A percentile compares a stretch with the other conserved stretches of the same genome.
Evolutionary conservation across 2,329 filamentous ascomycete genomes (phyloP).

Genomic region (Monosporascus sp.): DNA sequence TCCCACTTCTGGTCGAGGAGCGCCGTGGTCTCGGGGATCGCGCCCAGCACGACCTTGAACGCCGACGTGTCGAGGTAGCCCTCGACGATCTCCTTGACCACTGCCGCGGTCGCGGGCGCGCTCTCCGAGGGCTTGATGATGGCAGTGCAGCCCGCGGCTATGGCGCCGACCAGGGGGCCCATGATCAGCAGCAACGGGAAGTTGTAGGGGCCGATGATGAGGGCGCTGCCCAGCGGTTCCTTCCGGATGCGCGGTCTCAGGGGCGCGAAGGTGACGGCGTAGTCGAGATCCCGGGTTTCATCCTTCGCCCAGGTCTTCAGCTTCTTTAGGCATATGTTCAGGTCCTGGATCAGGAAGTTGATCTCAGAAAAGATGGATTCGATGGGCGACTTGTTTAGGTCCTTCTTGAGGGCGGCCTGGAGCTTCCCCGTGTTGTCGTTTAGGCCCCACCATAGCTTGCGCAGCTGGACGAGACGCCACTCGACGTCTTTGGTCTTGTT

Average conservation of each 20-base stretch:
- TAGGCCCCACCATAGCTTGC: conserved; percentile 91
- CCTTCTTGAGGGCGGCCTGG: conserved; percentile 66
- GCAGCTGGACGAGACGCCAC: conserved; percentile 79
- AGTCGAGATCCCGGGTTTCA: conserved; percentile 60
- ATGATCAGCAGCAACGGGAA: conserved; percentile 81
- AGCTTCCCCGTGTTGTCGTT: conserved; percentile 72
- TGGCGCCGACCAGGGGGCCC: conserved; percentile 78
- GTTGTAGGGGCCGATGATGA: conserved; percentile 93
- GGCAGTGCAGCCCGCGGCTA: conserved; percentile 85
- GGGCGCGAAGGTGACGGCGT: conserved; percentile 60
- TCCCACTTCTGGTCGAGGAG: conserved; percentile 89
- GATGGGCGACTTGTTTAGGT: conserved; percentile 71
- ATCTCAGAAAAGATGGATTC: conserved; percentile 73
- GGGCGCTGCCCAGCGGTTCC: conserved; percentile 76
- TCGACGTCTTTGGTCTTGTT: conserved; percentile 78
- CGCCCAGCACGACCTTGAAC: conserved; percentile 77
- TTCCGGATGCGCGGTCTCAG: conserved; percentile 74
- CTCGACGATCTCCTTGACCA: conserved; percentile 73
- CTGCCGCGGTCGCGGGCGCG: conserved; percentile 68
- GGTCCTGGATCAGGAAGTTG: conserved; percentile 74
- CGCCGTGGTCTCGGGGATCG: conserved; percentile 70
- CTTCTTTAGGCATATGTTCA: conserved; percentile 71
- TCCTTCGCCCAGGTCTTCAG: conserved; percentile 79
- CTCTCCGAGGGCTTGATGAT: conserved; percentile 88
- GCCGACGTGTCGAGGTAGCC: conserved; percentile 69